Evolutionary conservation across 352 stramenopile species (phyloP).

Genomic region (Globisporangium heterothallicum): DNA sequence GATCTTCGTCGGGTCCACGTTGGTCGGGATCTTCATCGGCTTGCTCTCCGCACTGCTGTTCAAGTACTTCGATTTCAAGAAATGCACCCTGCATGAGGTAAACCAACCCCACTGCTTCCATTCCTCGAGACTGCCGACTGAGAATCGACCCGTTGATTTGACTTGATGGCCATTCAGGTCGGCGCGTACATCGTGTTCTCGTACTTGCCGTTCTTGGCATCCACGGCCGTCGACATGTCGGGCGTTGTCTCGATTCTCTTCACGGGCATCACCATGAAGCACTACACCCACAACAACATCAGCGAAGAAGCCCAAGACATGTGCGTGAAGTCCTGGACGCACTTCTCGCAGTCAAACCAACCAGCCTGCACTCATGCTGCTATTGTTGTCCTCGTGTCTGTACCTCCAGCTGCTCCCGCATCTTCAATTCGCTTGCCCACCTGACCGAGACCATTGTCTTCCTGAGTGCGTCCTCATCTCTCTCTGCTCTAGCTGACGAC

Average conservation of each 20-base stretch:
- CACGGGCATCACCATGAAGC: constrained; percentile 87
- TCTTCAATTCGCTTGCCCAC: constrained; percentile 89
- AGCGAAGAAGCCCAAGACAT: constrained; percentile 69
- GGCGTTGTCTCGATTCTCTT: constrained; percentile 94
- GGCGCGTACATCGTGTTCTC: constrained; percentile 85
- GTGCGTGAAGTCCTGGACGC: too few relatives aligned
- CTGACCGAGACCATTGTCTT: constrained; percentile 92
- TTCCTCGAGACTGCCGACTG: too few relatives aligned
- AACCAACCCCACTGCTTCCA: background rate
- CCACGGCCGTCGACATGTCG: constrained; percentile 74
- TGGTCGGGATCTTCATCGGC: constrained; percentile 84
- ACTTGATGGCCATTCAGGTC: too few relatives aligned
- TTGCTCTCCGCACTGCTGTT: constrained; percentile 83
- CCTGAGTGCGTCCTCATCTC: constrained; percentile 53
- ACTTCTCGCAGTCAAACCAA: too few relatives aligned
- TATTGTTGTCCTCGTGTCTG: too few relatives aligned
- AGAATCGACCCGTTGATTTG: too few relatives aligned
- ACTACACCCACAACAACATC: constrained; percentile 88
- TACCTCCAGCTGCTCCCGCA: constrained; percentile 46
- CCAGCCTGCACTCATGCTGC: too few relatives aligned
- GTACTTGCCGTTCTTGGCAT: constrained; percentile 77
- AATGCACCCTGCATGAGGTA: constrained; percentile 84
- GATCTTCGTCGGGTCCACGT: constrained; percentile 84
- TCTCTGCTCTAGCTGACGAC: background rate
- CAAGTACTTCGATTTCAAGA: constrained; percentile 87